Percentiles rank a stretch among this genome's conserved stretches.
These are phyloP conservation scores for Leccinum aurantiacum DNA, from an alignment of 768 basidiomycete species.

Conservation along the genomic window DNA sequence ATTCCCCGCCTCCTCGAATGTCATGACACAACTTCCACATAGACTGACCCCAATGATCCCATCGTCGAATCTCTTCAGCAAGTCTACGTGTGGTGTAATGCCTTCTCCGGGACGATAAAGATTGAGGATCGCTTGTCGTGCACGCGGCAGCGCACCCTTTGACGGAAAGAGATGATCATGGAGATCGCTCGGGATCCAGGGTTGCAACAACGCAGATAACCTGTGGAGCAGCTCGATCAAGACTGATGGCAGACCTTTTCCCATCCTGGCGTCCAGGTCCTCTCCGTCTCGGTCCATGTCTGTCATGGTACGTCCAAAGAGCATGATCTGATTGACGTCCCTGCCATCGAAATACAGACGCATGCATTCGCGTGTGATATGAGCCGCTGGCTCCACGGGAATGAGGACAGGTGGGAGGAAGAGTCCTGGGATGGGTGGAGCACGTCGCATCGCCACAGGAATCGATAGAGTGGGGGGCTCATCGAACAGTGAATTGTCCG, in stretches of 20 bases:
- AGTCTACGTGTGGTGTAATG: slow-evolving; percentile 85
- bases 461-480: slow-evolving; percentile 29
- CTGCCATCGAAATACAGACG: slow-evolving; percentile 51
- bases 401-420: slow-evolving; percentile 55
- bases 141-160: slow-evolving; percentile 36
- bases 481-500: slow-evolving; percentile 52
- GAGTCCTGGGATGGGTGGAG: slow-evolving; percentile 64
- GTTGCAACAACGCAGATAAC: slow-evolving; percentile 49
- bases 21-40: slow-evolving; percentile 78
- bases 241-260: slow-evolving; percentile 54
- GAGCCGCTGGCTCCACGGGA: slow-evolving; percentile 50
- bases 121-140: slow-evolving; percentile 88
- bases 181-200: slow-evolving; percentile 47
- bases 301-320: slow-evolving; percentile 58
- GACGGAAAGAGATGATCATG: slow-evolving; percentile 63
- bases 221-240: slow-evolving; percentile 52
- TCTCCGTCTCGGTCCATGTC: slow-evolving; percentile 11
- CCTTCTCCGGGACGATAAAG: slow-evolving; percentile 88
- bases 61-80: slow-evolving; percentile 80
- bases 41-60: slow-evolving; percentile 89
- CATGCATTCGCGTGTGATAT: slow-evolving; percentile 52
- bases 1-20: slow-evolving; percentile 45
- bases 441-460: slow-evolving; percentile 32
- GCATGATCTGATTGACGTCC: slow-evolving; percentile 78
- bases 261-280: slow-evolving; percentile 17